These are phyloP conservation scores for Penicillium sp. DNA, from an alignment of 2,329 filamentous ascomycete species.

Conservation along the genomic window DNA sequence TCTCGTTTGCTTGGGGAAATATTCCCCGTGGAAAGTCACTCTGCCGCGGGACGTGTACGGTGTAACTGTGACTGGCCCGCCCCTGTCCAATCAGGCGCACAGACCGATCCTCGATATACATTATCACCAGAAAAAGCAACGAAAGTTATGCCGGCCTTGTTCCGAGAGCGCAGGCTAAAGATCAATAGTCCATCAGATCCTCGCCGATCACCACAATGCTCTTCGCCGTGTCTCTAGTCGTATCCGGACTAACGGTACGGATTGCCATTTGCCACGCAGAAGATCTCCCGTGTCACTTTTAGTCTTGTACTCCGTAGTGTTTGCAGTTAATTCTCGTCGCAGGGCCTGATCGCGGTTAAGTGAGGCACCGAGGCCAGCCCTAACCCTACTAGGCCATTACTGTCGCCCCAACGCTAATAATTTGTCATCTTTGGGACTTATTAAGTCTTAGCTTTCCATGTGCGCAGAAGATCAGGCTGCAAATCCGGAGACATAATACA, in stretches of 20 bases:
- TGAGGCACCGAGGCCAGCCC: neutral
- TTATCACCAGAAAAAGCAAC: neutral
- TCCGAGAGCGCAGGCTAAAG: neutral
- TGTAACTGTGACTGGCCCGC: neutral
- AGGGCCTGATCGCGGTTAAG: neutral
- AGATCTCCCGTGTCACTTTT: neutral
- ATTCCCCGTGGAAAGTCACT: neutral
- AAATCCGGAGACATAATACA: neutral
- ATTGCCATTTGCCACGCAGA: neutral
- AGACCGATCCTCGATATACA: constrained; percentile 3
- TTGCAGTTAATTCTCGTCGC: neutral
- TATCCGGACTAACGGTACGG: neutral
- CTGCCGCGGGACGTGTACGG: too few relatives aligned
- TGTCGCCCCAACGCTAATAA: neutral
- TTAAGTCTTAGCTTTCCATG: neutral
- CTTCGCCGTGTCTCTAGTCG: too few relatives aligned
- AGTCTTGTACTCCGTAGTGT: neutral
- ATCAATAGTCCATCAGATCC: constrained; percentile 15
- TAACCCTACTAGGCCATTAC: constrained; percentile 8
- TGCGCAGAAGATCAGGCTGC: neutral
- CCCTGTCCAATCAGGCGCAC: neutral
- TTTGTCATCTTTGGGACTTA: neutral
- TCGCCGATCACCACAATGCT: constrained; percentile 10
- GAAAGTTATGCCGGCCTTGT: neutral
- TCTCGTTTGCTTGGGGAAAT: neutral